Conservation (phyloP, 768 basidiomycete species). For the Collybia sordida region DNA sequence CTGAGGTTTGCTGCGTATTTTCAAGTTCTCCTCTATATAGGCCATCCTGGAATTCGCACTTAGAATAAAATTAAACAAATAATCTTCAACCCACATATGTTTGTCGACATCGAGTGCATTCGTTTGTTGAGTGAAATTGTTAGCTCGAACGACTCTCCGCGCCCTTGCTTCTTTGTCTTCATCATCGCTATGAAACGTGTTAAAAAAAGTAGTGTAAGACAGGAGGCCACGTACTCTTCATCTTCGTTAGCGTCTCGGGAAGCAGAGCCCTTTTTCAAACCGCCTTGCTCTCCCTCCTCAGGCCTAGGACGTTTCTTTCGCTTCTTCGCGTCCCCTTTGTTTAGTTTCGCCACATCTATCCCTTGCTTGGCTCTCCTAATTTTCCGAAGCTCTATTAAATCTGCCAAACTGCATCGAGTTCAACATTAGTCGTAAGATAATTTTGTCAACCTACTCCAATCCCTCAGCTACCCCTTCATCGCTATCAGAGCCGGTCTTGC, state of each 20-base stretch:
- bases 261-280: slow-evolving; percentile 50
- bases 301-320: slow-evolving; percentile 55
- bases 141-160: slow-evolving; percentile 71
- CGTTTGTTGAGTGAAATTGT: slow-evolving; percentile 98
- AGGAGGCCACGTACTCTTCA: slow-evolving; percentile 51
- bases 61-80: neutral
- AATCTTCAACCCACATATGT: slow-evolving; percentile 72
- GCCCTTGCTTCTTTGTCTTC: slow-evolving; percentile 71
- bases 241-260: slow-evolving; percentile 39
- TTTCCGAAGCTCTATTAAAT: slow-evolving; percentile 82
- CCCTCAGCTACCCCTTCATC: slow-evolving; percentile 45
- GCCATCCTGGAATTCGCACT: slow-evolving; percentile 70
- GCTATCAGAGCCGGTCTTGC: slow-evolving; percentile 25
- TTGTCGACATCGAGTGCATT: slow-evolving; percentile 96
- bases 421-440: slow-evolving; percentile 6
- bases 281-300: slow-evolving; percentile 49
- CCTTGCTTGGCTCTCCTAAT: slow-evolving; percentile 73
- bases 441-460: slow-evolving; percentile 45
- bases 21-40: slow-evolving; percentile 94
- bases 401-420: slow-evolving; percentile 56
- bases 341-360: slow-evolving; percentile 83
- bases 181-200: slow-evolving; percentile 42
- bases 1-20: slow-evolving; percentile 58
- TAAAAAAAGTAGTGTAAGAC: neutral
- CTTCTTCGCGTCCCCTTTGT: slow-evolving; percentile 79